Percentiles rank a stretch among this genome's conserved stretches.
phyloP scores from a whole-genome alignment of 1,139 yeast genomes.

The Nakaseomyces uthaithaninus region DNA sequence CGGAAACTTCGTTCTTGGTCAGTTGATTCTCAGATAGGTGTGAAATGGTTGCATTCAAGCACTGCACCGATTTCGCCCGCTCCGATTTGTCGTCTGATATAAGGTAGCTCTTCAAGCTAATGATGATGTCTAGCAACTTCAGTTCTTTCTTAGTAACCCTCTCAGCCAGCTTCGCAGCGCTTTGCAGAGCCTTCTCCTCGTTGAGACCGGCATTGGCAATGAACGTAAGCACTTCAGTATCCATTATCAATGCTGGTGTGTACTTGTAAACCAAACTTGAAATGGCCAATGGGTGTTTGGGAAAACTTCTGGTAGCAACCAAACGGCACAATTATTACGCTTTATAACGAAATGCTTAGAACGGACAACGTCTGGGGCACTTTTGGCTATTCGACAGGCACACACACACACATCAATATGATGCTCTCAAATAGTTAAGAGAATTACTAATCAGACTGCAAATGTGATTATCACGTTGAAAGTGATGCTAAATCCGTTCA shows the following conservation, averaged over 20 bases:
- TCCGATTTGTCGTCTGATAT: conserved; percentile 53
- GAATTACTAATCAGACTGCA: no score
- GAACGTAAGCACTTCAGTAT: conserved; percentile 34
- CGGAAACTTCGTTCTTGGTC: conserved; percentile 56
- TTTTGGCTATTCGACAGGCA: no score
- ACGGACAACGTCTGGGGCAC: no score
- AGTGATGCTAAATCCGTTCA: no score
- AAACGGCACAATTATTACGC: no score
- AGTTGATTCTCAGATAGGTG: conserved; percentile 37
- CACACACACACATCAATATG: no score
- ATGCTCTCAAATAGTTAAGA: no score
- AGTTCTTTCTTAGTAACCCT: conserved; percentile 33
- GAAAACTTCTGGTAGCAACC: no score
- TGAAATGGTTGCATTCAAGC: conserved; percentile 48
- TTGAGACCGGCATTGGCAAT: conserved; percentile 37
- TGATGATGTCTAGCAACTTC: conserved; percentile 47
- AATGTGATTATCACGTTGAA: no score
- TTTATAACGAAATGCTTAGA: no score
- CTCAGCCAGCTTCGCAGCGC: conserved; percentile 30
- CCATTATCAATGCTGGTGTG: conserved; percentile 6
- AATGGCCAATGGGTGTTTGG: no score
- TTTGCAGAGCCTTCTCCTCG: conserved; percentile 32
- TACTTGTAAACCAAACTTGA: no score
- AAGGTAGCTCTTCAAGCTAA: conserved; percentile 49
- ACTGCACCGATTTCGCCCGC: conserved; percentile 42